Evolutionary conservation across 805 yeast genomes (phyloP).

Genomic region (Yamadazyma takamatsuzukensis): DNA sequence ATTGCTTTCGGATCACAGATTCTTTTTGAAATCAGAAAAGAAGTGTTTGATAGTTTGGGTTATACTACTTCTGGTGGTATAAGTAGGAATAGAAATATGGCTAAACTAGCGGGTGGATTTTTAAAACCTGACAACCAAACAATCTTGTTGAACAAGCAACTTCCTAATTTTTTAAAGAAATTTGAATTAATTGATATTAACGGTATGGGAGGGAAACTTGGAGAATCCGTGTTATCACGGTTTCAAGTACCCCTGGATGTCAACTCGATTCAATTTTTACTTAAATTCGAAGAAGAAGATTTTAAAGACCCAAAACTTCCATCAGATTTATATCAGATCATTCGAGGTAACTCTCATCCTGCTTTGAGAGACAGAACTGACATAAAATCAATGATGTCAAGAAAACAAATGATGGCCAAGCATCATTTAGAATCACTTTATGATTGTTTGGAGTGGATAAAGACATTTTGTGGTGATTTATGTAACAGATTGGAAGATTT

Average conservation of each 20-base stretch:
- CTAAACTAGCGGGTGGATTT: slow-evolving; percentile 84
- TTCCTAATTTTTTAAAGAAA: slow-evolving; percentile 51
- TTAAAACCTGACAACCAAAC: slow-evolving; percentile 88
- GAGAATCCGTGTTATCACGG: slow-evolving; percentile 51
- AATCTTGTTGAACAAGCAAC: slow-evolving; percentile 48
- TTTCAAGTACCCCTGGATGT: slow-evolving; percentile 48
- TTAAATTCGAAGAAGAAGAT: slow-evolving; percentile 35
- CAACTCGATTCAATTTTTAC: slow-evolving; percentile 46
- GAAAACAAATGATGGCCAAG: slow-evolving; percentile 67
- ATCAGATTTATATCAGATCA: slow-evolving; percentile 52
- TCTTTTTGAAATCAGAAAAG: slow-evolving; percentile 50
- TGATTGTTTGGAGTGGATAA: slow-evolving; percentile 75
- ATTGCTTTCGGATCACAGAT: slow-evolving; percentile 63
- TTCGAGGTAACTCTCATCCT: slow-evolving; percentile 57
- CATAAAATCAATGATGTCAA: slow-evolving; percentile 84
- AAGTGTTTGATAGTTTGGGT: slow-evolving; percentile 53
- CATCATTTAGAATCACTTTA: slow-evolving; percentile 45
- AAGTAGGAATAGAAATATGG: slow-evolving; percentile 68
- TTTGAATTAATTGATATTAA: slow-evolving; percentile 74
- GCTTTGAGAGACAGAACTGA: slow-evolving; percentile 57
- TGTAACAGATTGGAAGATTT: slow-evolving; percentile 66
- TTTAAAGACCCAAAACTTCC: slow-evolving; percentile 41
- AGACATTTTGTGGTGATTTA: slow-evolving; percentile 78
- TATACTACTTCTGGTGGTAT: slow-evolving; percentile 92
- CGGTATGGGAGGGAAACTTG: slow-evolving; percentile 89